Evolutionary conservation across 2,329 filamentous ascomycete genomes (phyloP).

Genomic region (Cladophialophora exuberans): DNA sequence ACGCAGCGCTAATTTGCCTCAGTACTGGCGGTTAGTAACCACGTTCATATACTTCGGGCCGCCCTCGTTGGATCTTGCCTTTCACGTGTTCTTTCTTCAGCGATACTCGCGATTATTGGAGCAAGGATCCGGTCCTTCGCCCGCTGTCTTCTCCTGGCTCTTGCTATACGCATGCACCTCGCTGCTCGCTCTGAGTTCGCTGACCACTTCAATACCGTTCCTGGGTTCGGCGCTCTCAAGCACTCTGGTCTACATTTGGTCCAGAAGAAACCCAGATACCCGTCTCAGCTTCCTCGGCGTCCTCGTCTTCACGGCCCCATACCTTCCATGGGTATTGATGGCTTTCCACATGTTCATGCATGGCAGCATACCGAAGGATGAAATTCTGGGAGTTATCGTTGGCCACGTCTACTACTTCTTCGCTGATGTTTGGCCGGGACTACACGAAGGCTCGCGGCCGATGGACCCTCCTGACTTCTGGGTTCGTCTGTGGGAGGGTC

Average conservation of each 20-base stretch:
- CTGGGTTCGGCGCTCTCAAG: slow-evolving; percentile 91
- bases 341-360: slow-evolving; percentile 90
- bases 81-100: slow-evolving; percentile 98
- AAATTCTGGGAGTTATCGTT: slow-evolving; percentile 92
- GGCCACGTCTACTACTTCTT: slow-evolving; percentile 99
- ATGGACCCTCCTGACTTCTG: slow-evolving; percentile 90
- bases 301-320: slow-evolving; percentile 89
- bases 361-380: slow-evolving; percentile 87
- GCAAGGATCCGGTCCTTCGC: slow-evolving; percentile 87
- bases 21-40: slow-evolving; percentile 97
- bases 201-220: slow-evolving; percentile 82
- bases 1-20: slow-evolving; percentile 17
- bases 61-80: slow-evolving; percentile 88
- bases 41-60: slow-evolving; percentile 98
- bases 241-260: slow-evolving; percentile 97
- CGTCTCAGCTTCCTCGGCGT: slow-evolving; percentile 86
- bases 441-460: slow-evolving; percentile 81
- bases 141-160: slow-evolving; percentile 94
- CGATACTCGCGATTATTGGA: slow-evolving; percentile 94
- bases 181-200: slow-evolving; percentile 78
- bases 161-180: slow-evolving; percentile 81
- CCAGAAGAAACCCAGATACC: slow-evolving; percentile 88
- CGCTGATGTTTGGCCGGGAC: slow-evolving; percentile 89
- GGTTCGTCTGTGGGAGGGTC: slow-evolving; percentile 75
- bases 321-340: slow-evolving; percentile 94